These are phyloP conservation scores for Hypoxylon sp. DNA, from an alignment of 2,329 filamentous ascomycete species.

Conservation along the genomic window DNA sequence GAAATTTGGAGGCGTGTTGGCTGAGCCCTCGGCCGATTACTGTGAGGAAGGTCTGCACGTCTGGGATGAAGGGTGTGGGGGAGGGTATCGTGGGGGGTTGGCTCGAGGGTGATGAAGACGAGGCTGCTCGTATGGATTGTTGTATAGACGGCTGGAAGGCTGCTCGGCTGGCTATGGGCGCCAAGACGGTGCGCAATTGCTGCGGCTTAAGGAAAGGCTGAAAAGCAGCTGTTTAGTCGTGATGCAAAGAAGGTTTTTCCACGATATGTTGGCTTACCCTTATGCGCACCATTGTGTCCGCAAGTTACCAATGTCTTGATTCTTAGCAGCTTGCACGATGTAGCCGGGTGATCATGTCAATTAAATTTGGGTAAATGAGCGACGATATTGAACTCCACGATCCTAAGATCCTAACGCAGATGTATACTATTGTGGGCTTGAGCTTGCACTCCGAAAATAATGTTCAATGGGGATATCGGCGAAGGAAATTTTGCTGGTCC, in stretches of 20 bases:
- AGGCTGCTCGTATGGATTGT: neutral
- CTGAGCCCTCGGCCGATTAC: conserved; percentile 90
- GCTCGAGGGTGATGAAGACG: conserved; percentile 20
- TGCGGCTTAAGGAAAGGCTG: conserved; percentile 53
- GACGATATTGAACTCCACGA: conserved; percentile 3
- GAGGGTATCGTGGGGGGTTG: conserved; percentile 64
- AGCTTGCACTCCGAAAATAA: conserved; percentile 43
- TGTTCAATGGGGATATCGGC: conserved; percentile 47
- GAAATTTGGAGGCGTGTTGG: conserved; percentile 87
- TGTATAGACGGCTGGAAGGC: conserved; percentile 21
- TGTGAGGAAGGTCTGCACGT: conserved; percentile 87
- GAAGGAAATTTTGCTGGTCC: conserved; percentile 52
- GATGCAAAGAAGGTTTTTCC: neutral
- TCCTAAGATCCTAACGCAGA: neutral
- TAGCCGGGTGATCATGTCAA: conserved; percentile 7
- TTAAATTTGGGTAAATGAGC: neutral
- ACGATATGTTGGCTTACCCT: conserved; percentile 43
- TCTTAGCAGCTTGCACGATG: neutral
- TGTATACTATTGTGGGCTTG: conserved; percentile 17
- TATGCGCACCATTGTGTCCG: conserved; percentile 47
- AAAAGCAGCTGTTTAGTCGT: neutral
- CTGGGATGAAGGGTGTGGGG: conserved; percentile 88
- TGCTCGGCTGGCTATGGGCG: conserved; percentile 5
- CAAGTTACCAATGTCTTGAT: neutral
- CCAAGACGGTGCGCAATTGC: conserved; percentile 48